Base-by-base conservation (phyloP, 306 rosid genomes). In the Coriaria nepalensis region DNA sequence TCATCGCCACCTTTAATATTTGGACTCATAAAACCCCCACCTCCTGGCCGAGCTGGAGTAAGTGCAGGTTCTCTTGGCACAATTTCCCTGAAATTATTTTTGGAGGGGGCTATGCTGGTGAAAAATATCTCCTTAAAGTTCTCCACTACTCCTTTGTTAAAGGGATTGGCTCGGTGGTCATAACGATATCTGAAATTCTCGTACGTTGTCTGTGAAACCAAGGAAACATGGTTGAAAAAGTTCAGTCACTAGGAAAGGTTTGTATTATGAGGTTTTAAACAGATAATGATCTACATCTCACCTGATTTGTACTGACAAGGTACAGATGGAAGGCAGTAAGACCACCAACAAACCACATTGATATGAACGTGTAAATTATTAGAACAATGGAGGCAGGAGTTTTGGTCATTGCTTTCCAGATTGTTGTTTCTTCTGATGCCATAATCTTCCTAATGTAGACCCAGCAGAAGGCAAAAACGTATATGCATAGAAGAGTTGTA, bases 321-420 rank as follows among this genome's bases (percentile, higher is more conserved):
- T 81, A 90, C 41, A 90, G 71, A 82, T 90, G 97, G 82, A 90
- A 90, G 46, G 97, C 95, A n/a, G 95, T 79, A 42, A 90, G 95
- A 45, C 97, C 97, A 0, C 95, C 94, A 34, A 90, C 97, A 70
- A 90, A 90, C 97, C 97, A 90, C 94, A 90, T 84, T 20, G 94
- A 69, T 73, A 90, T 79, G 64, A 90, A 90, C 52, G 97, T 81
- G 79, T 90, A 90, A 46, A 90, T 15, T 57, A 90, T 79, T 35
- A 90, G 77, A 69, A 79, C 95, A 51, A 90, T 81, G 63, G 97
- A 85, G 40, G 94, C 95, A 6, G 97, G 97, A 46, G 94, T 90
- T 74, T 81, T 84, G 56, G 81, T 75, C 95, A 85, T 77, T 62
- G 97, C 95, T 67, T 63, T 85, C 97, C 94, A 84, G 64, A 90